Conservation (phyloP, 768 basidiomycete genomes). For the Hygrophorus pudorinus region DNA sequence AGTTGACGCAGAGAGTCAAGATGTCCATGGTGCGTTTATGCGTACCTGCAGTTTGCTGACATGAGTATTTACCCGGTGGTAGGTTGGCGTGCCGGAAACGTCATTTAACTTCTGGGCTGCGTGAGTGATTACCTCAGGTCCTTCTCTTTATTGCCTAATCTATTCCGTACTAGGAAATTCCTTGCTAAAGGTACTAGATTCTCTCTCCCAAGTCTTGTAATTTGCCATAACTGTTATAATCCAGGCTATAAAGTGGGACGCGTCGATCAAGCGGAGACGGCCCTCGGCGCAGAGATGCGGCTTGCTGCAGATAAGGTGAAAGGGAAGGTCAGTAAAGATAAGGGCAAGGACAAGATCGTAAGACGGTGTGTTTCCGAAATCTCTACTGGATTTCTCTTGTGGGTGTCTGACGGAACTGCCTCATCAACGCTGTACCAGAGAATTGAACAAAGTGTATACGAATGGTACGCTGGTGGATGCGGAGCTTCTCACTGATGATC, state of each 20-base stretch:
- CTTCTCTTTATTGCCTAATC: constrained; percentile 2
- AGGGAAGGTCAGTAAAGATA: constrained; percentile 48
- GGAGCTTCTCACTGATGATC: constrained; percentile 80
- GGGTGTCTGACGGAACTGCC: not conserved
- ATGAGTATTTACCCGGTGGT: not conserved
- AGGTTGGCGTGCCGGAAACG: constrained; percentile 94
- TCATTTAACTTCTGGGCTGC: constrained; percentile 91
- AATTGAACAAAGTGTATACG: constrained; percentile 92
- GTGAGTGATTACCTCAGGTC: constrained; percentile 30
- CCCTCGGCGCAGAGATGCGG: constrained; percentile 95
- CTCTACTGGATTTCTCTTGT: not conserved
- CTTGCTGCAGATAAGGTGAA: constrained; percentile 59
- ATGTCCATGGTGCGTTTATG: constrained; percentile 86
- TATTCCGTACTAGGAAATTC: constrained; percentile 47
- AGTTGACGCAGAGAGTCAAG: constrained; percentile 85
- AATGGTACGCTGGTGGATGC: constrained; percentile 93
- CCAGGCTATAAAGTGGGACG: constrained; percentile 89
- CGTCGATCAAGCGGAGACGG: constrained; percentile 95
- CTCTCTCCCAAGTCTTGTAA: not conserved
- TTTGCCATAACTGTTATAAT: not conserved
- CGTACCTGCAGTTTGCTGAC: not conserved
- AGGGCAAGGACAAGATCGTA: constrained; percentile 79
- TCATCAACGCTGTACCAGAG: constrained; percentile 33
- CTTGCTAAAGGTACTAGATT: constrained; percentile 56
- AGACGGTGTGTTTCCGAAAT: constrained; percentile 48